A percentile compares a stretch with the other conserved stretches of the same genome.
These are phyloP conservation scores for Coffea eugenioides DNA, from an alignment of 257 asterid species.

Conservation along the genomic window DNA sequence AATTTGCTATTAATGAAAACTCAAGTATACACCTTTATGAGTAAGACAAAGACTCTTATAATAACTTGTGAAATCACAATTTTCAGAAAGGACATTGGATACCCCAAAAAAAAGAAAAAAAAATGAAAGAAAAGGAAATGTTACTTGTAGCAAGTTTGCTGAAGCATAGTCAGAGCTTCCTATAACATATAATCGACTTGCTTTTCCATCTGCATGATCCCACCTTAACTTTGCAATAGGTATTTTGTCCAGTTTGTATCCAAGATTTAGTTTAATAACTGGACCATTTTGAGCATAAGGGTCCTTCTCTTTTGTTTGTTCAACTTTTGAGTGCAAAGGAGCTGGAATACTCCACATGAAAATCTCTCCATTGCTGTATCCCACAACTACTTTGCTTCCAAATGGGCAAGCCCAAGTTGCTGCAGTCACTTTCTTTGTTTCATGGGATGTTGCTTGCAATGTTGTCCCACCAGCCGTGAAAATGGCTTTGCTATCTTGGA, in stretches of 20 bases:
- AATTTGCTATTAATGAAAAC: background rate
- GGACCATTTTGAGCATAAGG: conserved; percentile 47
- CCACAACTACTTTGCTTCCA: conserved; percentile 81
- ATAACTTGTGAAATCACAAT: background rate
- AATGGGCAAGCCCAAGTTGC: conserved; percentile 82
- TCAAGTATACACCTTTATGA: background rate
- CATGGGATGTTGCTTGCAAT: conserved; percentile 51
- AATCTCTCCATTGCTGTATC: conserved; percentile 87
- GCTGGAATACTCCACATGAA: conserved; percentile 68
- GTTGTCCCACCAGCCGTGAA: conserved; percentile 46
- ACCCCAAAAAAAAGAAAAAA: background rate
- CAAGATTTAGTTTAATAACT: conserved; percentile 73
- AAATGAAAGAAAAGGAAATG: background rate
- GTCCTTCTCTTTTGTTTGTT: conserved; percentile 38
- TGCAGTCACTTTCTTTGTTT: conserved; percentile 76
- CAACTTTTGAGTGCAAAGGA: conserved; percentile 35
- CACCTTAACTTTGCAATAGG: conserved; percentile 75
- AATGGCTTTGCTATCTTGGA: conserved; percentile 65
- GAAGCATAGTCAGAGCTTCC: conserved; percentile 61
- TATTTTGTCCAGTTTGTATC: conserved; percentile 74
- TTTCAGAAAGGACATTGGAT: background rate
- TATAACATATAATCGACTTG: conserved; percentile 71
- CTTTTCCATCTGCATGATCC: conserved; percentile 72
- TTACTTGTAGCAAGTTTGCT: conserved; percentile 71
- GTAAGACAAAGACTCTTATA: background rate